A percentile compares a stretch with the other conserved stretches of the same genome.
These are phyloP conservation scores for Suillus fuscotomentosus DNA, from an alignment of 768 basidiomycete genomes.

Conservation along the genomic window DNA sequence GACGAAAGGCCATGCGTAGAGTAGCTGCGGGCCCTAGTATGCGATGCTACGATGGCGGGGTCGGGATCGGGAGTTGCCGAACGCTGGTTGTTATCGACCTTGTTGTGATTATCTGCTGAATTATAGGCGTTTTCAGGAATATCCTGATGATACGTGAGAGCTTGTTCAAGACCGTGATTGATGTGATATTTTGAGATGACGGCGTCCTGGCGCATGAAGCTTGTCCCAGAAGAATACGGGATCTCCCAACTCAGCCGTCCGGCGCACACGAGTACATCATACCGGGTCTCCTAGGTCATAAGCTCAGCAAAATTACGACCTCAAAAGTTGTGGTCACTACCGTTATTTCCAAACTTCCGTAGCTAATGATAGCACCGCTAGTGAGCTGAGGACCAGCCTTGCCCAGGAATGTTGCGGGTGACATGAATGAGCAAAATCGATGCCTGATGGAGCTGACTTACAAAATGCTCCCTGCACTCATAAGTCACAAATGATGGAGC, in stretches of 20 bases:
- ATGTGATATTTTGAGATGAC: background rate
- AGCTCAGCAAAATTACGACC: background rate
- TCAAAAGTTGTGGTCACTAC: slow-evolving; percentile 8
- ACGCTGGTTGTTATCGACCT: background rate
- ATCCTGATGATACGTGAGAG: background rate
- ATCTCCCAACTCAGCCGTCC: slow-evolving; percentile 24
- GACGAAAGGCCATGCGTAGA: background rate
- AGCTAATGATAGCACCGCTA: slow-evolving; percentile 23
- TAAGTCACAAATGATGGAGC: background rate
- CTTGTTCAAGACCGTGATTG: background rate
- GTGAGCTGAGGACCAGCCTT: slow-evolving; percentile 26
- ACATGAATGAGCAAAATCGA: background rate
- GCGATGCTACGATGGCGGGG: background rate
- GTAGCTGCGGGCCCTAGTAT: background rate
- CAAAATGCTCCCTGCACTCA: slow-evolving; percentile 23
- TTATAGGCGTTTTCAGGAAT: background rate
- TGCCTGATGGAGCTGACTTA: slow-evolving; percentile 10
- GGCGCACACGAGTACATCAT: slow-evolving; percentile 31
- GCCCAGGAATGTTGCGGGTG: slow-evolving; percentile 20
- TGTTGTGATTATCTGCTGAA: background rate
- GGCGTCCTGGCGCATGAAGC: background rate
- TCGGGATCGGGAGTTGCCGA: background rate
- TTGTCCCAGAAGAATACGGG: background rate
- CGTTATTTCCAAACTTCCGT: slow-evolving; percentile 20
- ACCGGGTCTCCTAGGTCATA: slow-evolving; percentile 19